Conservation (phyloP, 2,329 filamentous ascomycete species). For the Zymoseptoria passerinii region DNA sequence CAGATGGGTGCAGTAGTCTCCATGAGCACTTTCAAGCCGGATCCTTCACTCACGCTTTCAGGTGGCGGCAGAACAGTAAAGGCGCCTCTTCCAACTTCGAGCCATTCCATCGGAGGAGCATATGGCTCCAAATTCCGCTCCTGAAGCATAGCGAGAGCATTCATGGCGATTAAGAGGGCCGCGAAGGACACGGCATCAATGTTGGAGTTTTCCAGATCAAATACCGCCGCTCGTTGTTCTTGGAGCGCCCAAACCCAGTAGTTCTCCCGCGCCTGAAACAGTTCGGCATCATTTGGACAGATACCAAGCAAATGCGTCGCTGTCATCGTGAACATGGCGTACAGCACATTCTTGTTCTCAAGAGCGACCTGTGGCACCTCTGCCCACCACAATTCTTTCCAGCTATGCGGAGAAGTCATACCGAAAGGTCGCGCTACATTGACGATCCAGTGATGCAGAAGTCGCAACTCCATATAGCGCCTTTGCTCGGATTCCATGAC, state of each 20-base stretch:
- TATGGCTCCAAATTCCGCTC: slow-evolving; percentile 24
- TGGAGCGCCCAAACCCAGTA: slow-evolving; percentile 23
- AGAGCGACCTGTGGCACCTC: slow-evolving; percentile 19
- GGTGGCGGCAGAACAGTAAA: slow-evolving; percentile 21
- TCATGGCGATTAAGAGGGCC: slow-evolving; percentile 23
- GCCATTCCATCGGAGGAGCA: slow-evolving; percentile 26
- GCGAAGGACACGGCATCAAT: slow-evolving; percentile 26
- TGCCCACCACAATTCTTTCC: slow-evolving; percentile 21
- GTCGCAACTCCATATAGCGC: slow-evolving; percentile 17
- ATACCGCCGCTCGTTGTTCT: slow-evolving; percentile 23
- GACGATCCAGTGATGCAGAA: slow-evolving; percentile 21
- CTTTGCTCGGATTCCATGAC: slow-evolving; percentile 15
- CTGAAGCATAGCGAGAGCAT: slow-evolving; percentile 24
- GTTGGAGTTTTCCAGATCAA: slow-evolving; percentile 18
- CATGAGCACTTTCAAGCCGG: slow-evolving; percentile 19
- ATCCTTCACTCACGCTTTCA: slow-evolving; percentile 16
- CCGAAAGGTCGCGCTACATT: slow-evolving; percentile 18
- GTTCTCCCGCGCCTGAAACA: slow-evolving; percentile 16
- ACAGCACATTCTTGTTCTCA: slow-evolving; percentile 18
- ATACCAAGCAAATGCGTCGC: slow-evolving; percentile 17
- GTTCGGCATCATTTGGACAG: slow-evolving; percentile 10
- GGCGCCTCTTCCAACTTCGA: slow-evolving; percentile 24
- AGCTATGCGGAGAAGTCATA: slow-evolving; percentile 18
- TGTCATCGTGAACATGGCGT: slow-evolving; percentile 20
- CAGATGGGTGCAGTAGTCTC: slow-evolving; percentile 19